Evolutionary conservation across 805 yeast species (phyloP).

Genomic region (Candida ficus): DNA sequence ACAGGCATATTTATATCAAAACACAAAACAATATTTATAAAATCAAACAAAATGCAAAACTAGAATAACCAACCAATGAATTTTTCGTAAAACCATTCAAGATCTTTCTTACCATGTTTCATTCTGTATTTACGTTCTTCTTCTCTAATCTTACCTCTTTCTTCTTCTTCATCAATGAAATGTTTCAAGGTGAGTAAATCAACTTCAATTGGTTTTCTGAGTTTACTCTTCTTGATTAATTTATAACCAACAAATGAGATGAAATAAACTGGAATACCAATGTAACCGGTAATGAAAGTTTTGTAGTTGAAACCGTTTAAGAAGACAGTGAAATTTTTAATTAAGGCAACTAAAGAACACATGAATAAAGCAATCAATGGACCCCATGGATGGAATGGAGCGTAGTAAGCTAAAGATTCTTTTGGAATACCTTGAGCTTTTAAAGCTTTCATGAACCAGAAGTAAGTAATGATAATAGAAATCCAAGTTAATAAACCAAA

Average conservation of each 20-base stretch:
- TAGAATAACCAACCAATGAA: slow-evolving; percentile 30
- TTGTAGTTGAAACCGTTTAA: slow-evolving; percentile 59
- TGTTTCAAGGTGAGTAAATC: slow-evolving; percentile 50
- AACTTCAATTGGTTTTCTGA: slow-evolving; percentile 47
- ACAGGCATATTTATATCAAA: not conserved
- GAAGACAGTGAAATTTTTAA: slow-evolving; percentile 72
- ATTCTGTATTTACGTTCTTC: slow-evolving; percentile 22
- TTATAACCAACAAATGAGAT: slow-evolving; percentile 74
- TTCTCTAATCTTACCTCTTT: slow-evolving; percentile 19
- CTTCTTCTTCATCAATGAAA: slow-evolving; percentile 30
- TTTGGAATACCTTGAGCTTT: slow-evolving; percentile 63
- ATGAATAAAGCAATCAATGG: slow-evolving; percentile 51
- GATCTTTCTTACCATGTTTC: slow-evolving; percentile 25
- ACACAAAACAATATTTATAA: not conserved
- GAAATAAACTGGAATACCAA: slow-evolving; percentile 62
- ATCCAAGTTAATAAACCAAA: slow-evolving; percentile 75
- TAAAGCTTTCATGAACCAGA: slow-evolving; percentile 60
- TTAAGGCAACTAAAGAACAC: slow-evolving; percentile 51
- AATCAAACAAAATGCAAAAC: not conserved
- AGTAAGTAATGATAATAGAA: slow-evolving; percentile 61
- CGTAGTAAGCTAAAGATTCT: slow-evolving; percentile 48
- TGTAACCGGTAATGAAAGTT: slow-evolving; percentile 72
- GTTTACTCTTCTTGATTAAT: slow-evolving; percentile 42
- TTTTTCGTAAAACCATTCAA: slow-evolving; percentile 40
- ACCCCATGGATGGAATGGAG: slow-evolving; percentile 73